A percentile compares a stretch with the other conserved stretches of the same genome.
Evolutionary conservation across 148 eudicot genomes (phyloP).

Genomic region (Euryodendron excelsum): DNA sequence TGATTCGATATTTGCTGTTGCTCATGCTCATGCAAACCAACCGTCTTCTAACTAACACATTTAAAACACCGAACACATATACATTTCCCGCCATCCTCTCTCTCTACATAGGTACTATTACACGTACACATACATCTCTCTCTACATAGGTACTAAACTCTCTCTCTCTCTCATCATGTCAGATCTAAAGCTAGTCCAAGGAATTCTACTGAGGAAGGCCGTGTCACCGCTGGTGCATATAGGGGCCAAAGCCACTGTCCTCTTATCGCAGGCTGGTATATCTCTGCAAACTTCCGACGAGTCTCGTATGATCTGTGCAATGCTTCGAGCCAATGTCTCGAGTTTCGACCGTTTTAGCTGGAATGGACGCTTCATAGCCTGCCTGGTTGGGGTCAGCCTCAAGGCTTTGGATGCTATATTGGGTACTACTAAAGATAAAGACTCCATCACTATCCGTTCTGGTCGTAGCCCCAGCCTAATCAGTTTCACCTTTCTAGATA

Average conservation of each 20-base stretch:
- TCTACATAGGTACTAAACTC: too few species aligned
- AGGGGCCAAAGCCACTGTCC: background rate
- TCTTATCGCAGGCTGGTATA: background rate
- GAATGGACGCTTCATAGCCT: background rate
- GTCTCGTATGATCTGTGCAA: background rate
- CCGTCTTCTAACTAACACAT: background rate
- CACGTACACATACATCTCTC: too few species aligned
- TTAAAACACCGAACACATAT: background rate
- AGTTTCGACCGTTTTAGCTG: background rate
- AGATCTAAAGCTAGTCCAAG: background rate
- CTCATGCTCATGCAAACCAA: background rate
- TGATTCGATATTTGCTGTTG: too few species aligned
- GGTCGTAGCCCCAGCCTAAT: background rate
- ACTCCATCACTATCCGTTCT: background rate
- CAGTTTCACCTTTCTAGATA: background rate
- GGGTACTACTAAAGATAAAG: background rate
- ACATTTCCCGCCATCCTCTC: background rate
- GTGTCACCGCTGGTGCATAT: background rate
- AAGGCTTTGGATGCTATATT: background rate
- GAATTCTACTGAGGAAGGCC: background rate
- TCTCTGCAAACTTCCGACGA: background rate
- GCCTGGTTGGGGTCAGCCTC: background rate
- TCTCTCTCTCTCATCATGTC: background rate
- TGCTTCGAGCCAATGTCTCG: background rate
- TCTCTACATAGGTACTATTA: too few species aligned